phyloP scores from a whole-genome alignment of 2,329 filamentous ascomycete genomes.

The Hypoxylon sp. region DNA sequence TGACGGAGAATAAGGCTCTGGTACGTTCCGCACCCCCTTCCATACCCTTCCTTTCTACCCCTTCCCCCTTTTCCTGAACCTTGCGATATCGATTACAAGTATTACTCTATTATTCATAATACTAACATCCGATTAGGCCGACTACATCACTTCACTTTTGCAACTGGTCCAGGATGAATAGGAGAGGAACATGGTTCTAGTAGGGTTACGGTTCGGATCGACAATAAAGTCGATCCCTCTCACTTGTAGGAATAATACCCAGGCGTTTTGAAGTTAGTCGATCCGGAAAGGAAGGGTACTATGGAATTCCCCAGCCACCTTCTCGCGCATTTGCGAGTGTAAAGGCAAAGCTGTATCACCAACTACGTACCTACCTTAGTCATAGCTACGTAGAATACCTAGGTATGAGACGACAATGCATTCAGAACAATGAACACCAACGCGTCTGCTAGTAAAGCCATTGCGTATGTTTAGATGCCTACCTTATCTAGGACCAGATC shows the following conservation, averaged over 20 bases:
- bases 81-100: neutral
- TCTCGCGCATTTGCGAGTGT: neutral
- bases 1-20: conserved; percentile 77
- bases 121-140: conserved; percentile 38
- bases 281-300: neutral
- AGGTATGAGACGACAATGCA: neutral
- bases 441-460: neutral
- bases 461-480: neutral
- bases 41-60: neutral
- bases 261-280: conserved; percentile 45
- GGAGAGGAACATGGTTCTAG: neutral
- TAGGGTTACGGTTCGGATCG: conserved; percentile 7
- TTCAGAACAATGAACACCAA: neutral
- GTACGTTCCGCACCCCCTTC: conserved; percentile 57
- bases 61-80: neutral
- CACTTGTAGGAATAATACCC: conserved; percentile 43
- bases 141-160: conserved; percentile 46
- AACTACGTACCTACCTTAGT: neutral
- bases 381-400: neutral
- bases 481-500: neutral
- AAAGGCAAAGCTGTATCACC: neutral
- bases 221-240: neutral
- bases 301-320: neutral
- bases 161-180: conserved; percentile 48
- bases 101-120: neutral